These are phyloP conservation scores for Sporopachydermia lactativora DNA, from an alignment of 805 yeast genomes.

Conservation along the genomic window DNA sequence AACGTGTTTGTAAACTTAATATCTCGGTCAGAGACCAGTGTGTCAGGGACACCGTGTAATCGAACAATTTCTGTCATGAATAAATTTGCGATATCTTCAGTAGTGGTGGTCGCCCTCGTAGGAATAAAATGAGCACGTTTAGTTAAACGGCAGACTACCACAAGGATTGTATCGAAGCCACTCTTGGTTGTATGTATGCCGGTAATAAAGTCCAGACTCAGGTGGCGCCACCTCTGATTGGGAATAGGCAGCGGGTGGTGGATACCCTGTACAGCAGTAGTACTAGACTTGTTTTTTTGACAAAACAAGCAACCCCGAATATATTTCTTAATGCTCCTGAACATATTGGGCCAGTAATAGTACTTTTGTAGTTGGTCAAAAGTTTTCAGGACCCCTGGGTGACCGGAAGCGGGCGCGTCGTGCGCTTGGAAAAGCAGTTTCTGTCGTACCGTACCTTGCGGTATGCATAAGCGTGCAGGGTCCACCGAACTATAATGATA, in stretches of 20 bases:
- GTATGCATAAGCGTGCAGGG: too few relatives aligned
- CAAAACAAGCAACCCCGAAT: constrained; percentile 8
- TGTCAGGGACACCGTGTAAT: constrained; percentile 10
- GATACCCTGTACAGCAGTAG: constrained; percentile 4
- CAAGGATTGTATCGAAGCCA: constrained; percentile 8
- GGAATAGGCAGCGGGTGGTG: constrained; percentile 9
- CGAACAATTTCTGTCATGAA: constrained; percentile 7
- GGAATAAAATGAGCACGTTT: constrained; percentile 12
- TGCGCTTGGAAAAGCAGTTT: too few relatives aligned
- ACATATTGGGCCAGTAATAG: constrained; percentile 7
- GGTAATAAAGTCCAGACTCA: constrained; percentile 11
- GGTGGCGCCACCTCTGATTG: constrained; percentile 4
- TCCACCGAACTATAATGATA: too few relatives aligned
- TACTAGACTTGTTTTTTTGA: constrained; percentile 5
- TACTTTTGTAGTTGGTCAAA: not conserved
- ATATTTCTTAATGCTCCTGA: constrained; percentile 3
- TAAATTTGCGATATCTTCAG: constrained; percentile 5
- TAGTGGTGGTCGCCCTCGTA: constrained; percentile 3
- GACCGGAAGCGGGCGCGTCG: too few relatives aligned
- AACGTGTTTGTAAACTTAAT: constrained; percentile 6
- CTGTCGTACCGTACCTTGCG: too few relatives aligned
- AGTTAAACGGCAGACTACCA: constrained; percentile 11
- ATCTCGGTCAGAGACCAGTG: constrained; percentile 11
- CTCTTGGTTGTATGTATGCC: constrained; percentile 7
- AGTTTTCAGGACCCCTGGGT: constrained; percentile 4